A percentile compares a stretch with the other conserved stretches of the same genome.
These are phyloP conservation scores for Eutypella sp. DNA, from an alignment of 2,329 filamentous ascomycete species.

Conservation along the genomic window DNA sequence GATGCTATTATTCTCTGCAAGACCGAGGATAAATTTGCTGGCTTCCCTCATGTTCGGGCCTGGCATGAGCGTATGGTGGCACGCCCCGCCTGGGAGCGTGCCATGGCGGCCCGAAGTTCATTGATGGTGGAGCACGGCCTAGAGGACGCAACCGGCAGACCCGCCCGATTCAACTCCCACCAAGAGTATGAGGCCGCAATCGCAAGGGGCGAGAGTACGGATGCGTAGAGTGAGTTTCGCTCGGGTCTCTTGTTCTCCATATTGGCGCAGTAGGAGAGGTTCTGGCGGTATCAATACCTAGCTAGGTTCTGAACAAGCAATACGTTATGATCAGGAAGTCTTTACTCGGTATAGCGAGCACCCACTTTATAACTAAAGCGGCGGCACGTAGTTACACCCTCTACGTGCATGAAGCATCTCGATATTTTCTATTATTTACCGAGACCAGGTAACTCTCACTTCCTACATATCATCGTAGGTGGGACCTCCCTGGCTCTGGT, in stretches of 20 bases:
- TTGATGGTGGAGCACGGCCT: slow-evolving; percentile 15
- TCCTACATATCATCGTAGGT: too few relatives aligned
- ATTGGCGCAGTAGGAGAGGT: too few relatives aligned
- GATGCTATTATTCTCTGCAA: slow-evolving; percentile 2
- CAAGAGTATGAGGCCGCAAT: slow-evolving; percentile 5
- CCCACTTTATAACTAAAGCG: too few relatives aligned
- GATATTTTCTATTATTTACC: too few relatives aligned
- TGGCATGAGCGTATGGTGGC: slow-evolving; percentile 18
- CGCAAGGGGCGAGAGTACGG: slow-evolving; percentile 1
- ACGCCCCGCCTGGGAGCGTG: slow-evolving; percentile 10
- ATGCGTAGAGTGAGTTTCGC: neutral
- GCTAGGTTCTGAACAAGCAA: too few relatives aligned
- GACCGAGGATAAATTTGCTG: slow-evolving; percentile 8
- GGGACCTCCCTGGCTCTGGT: too few relatives aligned
- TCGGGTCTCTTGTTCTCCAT: neutral
- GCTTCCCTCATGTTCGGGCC: slow-evolving; percentile 10
- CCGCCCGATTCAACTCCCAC: slow-evolving; percentile 3
- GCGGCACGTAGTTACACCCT: too few relatives aligned
- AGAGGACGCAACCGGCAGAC: slow-evolving; percentile 5
- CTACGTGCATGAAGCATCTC: too few relatives aligned
- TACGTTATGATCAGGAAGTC: too few relatives aligned
- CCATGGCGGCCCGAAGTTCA: slow-evolving; percentile 6
- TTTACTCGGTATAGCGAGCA: too few relatives aligned
- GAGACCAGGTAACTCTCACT: too few relatives aligned
- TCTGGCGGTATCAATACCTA: too few relatives aligned